Evolutionary conservation across 306 rosid genomes (phyloP), one percentile per base, ranked within the genome.

Genomic region (Vigna reflexopilosa): DNA sequence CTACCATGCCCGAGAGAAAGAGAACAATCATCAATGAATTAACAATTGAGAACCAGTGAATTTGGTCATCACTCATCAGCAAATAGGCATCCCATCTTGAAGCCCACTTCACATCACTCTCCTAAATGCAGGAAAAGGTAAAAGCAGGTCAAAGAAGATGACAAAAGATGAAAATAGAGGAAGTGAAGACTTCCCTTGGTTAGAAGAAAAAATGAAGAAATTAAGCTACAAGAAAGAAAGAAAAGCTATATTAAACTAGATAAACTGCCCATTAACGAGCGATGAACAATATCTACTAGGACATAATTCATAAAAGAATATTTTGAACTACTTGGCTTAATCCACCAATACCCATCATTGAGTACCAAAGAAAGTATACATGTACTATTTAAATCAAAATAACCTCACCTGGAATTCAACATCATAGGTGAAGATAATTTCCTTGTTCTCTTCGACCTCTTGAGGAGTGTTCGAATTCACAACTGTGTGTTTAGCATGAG

Each of bases 31-130:
- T 94, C 86, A 92, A 88, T 3, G 98, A 95, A 70, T 95, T 93
- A 66, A 95, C 97, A 58, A 95, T 95, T 45, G 98, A 92, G 83
- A 95, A 95, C 97, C 98, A 92, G 85, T 92, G 98, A 80, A 95
- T 95, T 78, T 92, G 98, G 78, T 92, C 99, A 6, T 93, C 98
- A 19, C 82, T 93, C 98, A 95, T 95, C 76, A 95, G 80, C 77
- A 92, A 90, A 91, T 94, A 92, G 42, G 98, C 95, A 89, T 94
- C 98, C 97, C 98, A 94, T 83, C 98, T 84, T 75, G 97, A 94
- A 69, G 98, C 98, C 98, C 98, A 94, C 92, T 94, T 94, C 83
- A 94, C 98, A 66, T 89, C 91, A 86, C 98, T 95, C 83, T 85
- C 92, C 98, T 95, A 83, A 34, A 82, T 36, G 20, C 57, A 82